Evolutionary conservation across 441 rosid genomes (phyloP), one percentile per base, ranked within the genome.

Genomic region (Arabidopsis hybrid): DNA sequence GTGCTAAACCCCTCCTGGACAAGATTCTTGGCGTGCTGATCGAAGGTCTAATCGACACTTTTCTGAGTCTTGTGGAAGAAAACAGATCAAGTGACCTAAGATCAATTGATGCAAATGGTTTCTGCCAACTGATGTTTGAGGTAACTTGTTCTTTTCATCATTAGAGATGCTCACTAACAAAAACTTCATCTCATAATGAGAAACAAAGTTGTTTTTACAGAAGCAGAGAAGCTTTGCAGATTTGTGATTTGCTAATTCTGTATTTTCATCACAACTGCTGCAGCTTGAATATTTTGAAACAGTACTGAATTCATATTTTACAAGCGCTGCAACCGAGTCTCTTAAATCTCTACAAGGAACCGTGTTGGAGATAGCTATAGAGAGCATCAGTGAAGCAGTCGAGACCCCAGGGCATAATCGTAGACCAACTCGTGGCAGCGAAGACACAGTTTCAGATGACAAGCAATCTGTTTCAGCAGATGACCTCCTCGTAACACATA

Each of bases 101-200:
- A 66, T 83, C 87, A 40, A 85, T 95, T 61, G 99, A 95, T 79
- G 80, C 93, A 52, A 95, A 95, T 85, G 99, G 99, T 64, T 95
- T 95, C 75, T 95, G 99, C 76, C 99, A 95, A 85, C 89, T 95
- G 61, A 95, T 92, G 97, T 91, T 95, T 7, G 98, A 95, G 97
- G 99, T 92, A 85, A 73, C 65, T 38, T 65, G 45, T 72, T 72
- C 77, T 52, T 59, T 72, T 46, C 32, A 60, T 29, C 16, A 14
- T n/a, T 64, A 68, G 69, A 36, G 52, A 14, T 67, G n/a, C 59
- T 67, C 18, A 57, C 38, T 21, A 58, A 60, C 9, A 5, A 26
- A 55, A 26, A 6, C 47, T 26, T 7, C 45, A 16, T 59, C 64
- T 16, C 26, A 36, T 45, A 26, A 32, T 8, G 55, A 65, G 16